Base-by-base conservation (phyloP, 306 rosid species). In the Vigna hirtella region DNA sequence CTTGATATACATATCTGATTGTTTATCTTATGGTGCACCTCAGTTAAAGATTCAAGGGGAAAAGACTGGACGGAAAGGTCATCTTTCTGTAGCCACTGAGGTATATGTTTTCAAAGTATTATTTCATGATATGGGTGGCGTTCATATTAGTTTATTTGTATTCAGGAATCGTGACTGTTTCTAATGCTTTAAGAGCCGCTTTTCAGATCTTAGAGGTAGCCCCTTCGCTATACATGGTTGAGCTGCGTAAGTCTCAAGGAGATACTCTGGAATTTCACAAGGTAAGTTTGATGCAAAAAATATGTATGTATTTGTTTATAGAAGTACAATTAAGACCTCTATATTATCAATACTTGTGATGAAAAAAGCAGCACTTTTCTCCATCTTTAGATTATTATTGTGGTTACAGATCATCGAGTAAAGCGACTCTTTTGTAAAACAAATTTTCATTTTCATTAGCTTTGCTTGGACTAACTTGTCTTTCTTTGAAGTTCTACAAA, bases 181-280 rank as follows among this genome's bases (percentile, higher is more conserved):
- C 62, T 84, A 28, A 77, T 63, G 68, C n/a, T 56, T 22, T 17
- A 26, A 36, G 43, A 57, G 49, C 22, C 82, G 28, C 28, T 82
- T 69, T 77, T 24, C 89, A 95, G 98, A 83, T 95, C 70, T 89
- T 88, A 79, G 97, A 95, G 92, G 93, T 95, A 77, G 98, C 97
- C 28, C 98, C 98, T 70, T 91, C 93, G 13, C 85, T 95, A 69
- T 89, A 88, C 85, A 89, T 95, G 92, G 98, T 95, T 74, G 97
- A 95, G 88, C 76, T 95, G 55, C 97, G 98, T 53, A 95, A 92
- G 82, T 81, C 97, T 16, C 90, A 85, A 40, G 98, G 98, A 51
- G 98, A 95, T 71, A 95, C 98, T 74, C 72, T 95, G 70, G 98
- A 95, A 87, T 95, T 95, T 86, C 97, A 91, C 80, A 88, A 88